Percentiles rank a stretch among this genome's conserved stretches.
Evolutionary conservation across 768 basidiomycete genomes (phyloP).

Genomic region (Serendipita sp.): DNA sequence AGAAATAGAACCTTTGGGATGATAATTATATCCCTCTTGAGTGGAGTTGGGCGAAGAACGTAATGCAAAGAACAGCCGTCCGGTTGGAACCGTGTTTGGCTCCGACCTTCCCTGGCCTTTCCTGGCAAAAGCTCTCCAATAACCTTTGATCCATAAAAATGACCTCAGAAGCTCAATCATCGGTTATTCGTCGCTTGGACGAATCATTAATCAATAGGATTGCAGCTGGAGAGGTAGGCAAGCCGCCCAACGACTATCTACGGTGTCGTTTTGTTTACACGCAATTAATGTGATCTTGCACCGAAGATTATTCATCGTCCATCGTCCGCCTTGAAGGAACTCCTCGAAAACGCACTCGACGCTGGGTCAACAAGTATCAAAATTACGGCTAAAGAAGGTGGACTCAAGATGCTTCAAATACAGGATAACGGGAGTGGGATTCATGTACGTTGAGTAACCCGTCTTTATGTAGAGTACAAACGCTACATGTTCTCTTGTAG

Average conservation of each 20-base stretch:
- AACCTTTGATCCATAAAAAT: not conserved
- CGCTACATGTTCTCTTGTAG: slow-evolving; percentile 23
- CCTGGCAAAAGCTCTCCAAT: no score
- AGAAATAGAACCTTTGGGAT: no score
- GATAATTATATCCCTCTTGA: no score
- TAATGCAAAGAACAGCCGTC: no score
- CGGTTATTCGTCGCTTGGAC: slow-evolving; percentile 51
- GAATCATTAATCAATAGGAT: slow-evolving; percentile 83
- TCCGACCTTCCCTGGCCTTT: no score
- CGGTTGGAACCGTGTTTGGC: no score
- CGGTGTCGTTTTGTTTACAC: not conserved
- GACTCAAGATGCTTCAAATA: slow-evolving; percentile 85
- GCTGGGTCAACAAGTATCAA: slow-evolving; percentile 78
- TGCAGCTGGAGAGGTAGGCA: slow-evolving; percentile 42
- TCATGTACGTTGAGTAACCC: slow-evolving; percentile 33
- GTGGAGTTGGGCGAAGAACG: no score
- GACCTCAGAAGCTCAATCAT: slow-evolving; percentile 12
- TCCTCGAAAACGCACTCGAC: slow-evolving; percentile 91
- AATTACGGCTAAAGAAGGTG: slow-evolving; percentile 85
- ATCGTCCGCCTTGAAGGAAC: slow-evolving; percentile 87
- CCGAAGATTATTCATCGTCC: slow-evolving; percentile 76
- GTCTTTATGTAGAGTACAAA: no score
- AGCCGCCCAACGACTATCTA: not conserved
- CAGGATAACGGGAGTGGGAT: slow-evolving; percentile 96
- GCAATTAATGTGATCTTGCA: not conserved